Base-by-base conservation (phyloP, 2,329 filamentous ascomycete genomes). In the Rutstroemia sp. region DNA sequence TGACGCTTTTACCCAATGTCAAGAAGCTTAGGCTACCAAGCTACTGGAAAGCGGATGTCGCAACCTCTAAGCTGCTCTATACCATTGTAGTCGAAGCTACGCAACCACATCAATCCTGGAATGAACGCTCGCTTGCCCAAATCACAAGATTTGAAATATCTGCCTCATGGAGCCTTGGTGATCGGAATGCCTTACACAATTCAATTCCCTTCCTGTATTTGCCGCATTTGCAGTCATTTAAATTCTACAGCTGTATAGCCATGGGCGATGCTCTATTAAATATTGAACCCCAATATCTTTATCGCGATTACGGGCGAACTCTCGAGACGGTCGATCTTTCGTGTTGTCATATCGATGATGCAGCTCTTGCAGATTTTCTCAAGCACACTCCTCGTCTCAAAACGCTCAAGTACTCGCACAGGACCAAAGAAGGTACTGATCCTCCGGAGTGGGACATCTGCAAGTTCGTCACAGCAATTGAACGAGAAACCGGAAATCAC, bases 391-490 rank as follows among this genome's bases (percentile, higher is more conserved):
- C 38, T 10, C 9, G 4, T 21, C 38, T 21, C 23, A 52, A 38
- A 18, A 49, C n/a, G 34, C 30, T 39, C 34, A 16, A 8, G n/a
- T 44, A 44, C 16, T 34, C 25, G 9, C 6, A 49, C 37, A 5
- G 19, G 3, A n/a, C 18, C 6, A 39, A 21, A 37, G 14, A 27
- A 30, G 5, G 8, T 3, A 49, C 4, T 41, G 14, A 41, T 18
- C 4, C 14, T 16, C 4, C 14, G 14, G 49, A 58, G 30, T 60
- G 56, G 56, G 49, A 60, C 25, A 58, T 60, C 45, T 59, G 54
- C 57, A 56, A 58, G 30, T 59, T 59, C 46, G 38, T 61, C 27
- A 45, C 39, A 12, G 54, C 54, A 25, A 39, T 61, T 56, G 54
- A 45, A 47, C 54, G 49, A 21, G 38, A 54, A 41, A 44, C 48